phyloP scores from a whole-genome alignment of 139 green algal genomes.

The Coelastrella sp. region DNA sequence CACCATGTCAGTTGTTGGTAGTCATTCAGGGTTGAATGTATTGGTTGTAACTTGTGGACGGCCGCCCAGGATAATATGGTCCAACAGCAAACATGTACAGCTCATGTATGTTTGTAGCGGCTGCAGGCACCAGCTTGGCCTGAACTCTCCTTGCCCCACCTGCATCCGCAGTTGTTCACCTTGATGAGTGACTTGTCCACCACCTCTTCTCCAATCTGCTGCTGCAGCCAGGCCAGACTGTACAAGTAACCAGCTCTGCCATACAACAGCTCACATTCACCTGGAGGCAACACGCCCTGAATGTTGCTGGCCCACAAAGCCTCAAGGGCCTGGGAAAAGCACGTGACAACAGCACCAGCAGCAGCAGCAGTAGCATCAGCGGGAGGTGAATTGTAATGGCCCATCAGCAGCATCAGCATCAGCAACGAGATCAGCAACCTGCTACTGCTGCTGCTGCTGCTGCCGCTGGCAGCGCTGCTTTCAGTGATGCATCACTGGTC shows the following conservation, averaged over 20 bases:
- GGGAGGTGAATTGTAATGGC: neutral
- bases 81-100: neutral
- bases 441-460: neutral
- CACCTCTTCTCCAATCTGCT: conserved; percentile 38
- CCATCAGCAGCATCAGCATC: neutral
- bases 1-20: too few species aligned
- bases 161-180: neutral
- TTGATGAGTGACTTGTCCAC: neutral
- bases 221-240: conserved; percentile 51
- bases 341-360: neutral
- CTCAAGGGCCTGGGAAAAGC: neutral
- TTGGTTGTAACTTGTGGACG: neutral
- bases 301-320: neutral
- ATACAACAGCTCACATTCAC: conserved; percentile 72
- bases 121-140: neutral
- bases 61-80: neutral
- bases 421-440: neutral
- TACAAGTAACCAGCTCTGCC: conserved; percentile 67
- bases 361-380: neutral
- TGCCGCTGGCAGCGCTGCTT: neutral
- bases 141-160: neutral
- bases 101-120: neutral
- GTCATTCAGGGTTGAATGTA: too few species aligned
- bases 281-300: conserved; percentile 16
- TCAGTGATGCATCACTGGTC: too few species aligned